Evolutionary conservation across 306 rosid genomes (phyloP).

Genomic region (Fragaria vesca): DNA sequence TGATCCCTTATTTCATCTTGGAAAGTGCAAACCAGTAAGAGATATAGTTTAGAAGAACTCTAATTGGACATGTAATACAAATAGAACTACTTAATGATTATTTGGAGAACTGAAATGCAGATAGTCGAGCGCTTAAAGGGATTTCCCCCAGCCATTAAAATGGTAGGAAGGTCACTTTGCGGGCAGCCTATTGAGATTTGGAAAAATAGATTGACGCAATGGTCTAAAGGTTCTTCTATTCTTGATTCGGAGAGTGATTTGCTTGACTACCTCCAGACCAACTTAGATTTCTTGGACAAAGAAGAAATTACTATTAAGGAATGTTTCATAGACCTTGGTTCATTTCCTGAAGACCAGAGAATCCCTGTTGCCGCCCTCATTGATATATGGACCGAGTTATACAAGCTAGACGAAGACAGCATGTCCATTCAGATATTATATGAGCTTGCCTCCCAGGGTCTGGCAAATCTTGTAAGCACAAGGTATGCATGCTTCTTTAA

Average conservation of each 20-base stretch:
- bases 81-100: no score
- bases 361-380: conserved; percentile 52
- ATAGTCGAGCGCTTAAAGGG: conserved; percentile 44
- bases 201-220: conserved; percentile 24
- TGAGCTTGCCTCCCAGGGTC: neutral
- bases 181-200: conserved; percentile 27
- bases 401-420: conserved; percentile 29
- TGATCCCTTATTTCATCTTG: no score
- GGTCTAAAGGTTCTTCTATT: conserved; percentile 31
- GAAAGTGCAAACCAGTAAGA: no score
- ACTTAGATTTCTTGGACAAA: conserved; percentile 27
- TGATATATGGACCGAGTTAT: conserved; percentile 55
- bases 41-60: no score
- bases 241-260: conserved; percentile 24
- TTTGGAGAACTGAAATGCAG: neutral
- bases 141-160: conserved; percentile 51
- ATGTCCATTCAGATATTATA: conserved; percentile 27
- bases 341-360: conserved; percentile 60
- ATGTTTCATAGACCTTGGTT: conserved; percentile 51
- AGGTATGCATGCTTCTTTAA: neutral
- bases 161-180: conserved; percentile 42
- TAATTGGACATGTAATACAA: no score
- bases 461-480: neutral
- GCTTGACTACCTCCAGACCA: conserved; percentile 9
- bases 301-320: conserved; percentile 22